Evolutionary conservation across 495 filamentous ascomycete genomes (phyloP), one percentile per base, ranked within the genome.

Genomic region (Aspergillus heteromorphus): DNA sequence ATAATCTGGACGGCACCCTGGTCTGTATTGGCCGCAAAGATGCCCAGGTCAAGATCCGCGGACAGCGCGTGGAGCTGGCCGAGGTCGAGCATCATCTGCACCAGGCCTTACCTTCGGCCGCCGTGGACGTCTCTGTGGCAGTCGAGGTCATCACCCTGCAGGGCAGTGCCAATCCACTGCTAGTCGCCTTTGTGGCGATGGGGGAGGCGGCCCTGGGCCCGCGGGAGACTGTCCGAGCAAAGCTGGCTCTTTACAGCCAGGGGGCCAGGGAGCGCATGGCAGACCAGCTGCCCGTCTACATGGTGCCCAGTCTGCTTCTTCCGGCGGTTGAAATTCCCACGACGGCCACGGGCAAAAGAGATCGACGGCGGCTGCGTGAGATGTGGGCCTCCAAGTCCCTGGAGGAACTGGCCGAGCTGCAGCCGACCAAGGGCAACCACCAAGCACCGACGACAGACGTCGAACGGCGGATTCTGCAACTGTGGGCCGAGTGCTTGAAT

Each of bases 11-110:
- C 25, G 68, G 68, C 1, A 45, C 45, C 4, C 16, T 73, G 6
- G 20, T 27, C 8, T 68, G 57, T 55, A 14, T 67, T n/a, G 64
- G 59, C 10, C 65, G 70, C 21, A 66, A 63, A 3, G 76, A 78
- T 48, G 62, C 51, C 2, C 76, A 76, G 47, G 66, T 70, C 16
- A 73, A 75, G 59, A 56, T 80, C 14, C 60, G 67, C 0, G 76
- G 77, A 6, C 57, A 79, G 16, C 72, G 77, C 0, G 49, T 80
- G 7, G 74, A 80, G 18, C 60, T 79, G 4, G 59, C 54, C 1
- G 77, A 80, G 23, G 61, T 79, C 10, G 71, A 71, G 53, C 30
- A 53, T 45, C 55, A 65, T 68, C 19, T 25, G 25, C 25, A 49
- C 43, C 16, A 57, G 34, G 42, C 25, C 48, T 11, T 57, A n/a